Conservation (phyloP, 768 basidiomycete species). For the Crepidotus variabilis region DNA sequence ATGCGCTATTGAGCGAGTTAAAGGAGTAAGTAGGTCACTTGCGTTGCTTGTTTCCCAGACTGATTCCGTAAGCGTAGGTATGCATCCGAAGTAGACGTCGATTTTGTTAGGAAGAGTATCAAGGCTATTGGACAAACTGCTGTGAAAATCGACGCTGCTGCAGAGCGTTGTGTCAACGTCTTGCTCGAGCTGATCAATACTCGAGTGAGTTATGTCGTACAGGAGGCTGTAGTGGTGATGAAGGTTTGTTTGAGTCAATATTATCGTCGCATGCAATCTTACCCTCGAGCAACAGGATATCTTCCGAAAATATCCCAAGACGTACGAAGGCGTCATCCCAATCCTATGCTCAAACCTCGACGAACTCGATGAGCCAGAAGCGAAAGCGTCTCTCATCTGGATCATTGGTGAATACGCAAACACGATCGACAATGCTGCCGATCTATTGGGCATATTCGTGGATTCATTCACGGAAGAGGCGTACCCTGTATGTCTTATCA, state of each 20-base stretch:
- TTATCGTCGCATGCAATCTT: not conserved
- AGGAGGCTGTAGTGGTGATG: constrained; percentile 98
- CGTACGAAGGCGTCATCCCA: constrained; percentile 96
- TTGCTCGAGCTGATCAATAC: constrained; percentile 90
- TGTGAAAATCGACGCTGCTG: constrained; percentile 89
- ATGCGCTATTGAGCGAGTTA: constrained; percentile 90
- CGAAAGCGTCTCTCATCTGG: constrained; percentile 97
- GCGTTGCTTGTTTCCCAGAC: not conserved
- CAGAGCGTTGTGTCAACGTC: constrained; percentile 93
- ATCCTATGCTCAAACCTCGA: constrained; percentile 93
- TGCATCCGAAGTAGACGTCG: constrained; percentile 96
- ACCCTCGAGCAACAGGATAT: constrained; percentile 63
- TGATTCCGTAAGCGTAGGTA: constrained; percentile 49
- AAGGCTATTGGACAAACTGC: constrained; percentile 97
- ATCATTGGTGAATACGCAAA: constrained; percentile 98
- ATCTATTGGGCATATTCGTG: constrained; percentile 85
- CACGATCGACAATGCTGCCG: constrained; percentile 96
- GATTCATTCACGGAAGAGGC: constrained; percentile 93
- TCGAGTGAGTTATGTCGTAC: constrained; percentile 94
- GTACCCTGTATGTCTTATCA: constrained; percentile 61
- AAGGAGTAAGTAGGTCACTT: constrained; percentile 70
- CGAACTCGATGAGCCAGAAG: constrained; percentile 96
- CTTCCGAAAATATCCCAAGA: constrained; percentile 94
- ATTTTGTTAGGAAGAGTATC: constrained; percentile 93
- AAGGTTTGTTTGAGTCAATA: constrained; percentile 52